Percentiles rank a stretch among this genome's conserved stretches.
Evolutionary conservation across 2,329 filamentous ascomycete genomes (phyloP).

Genomic region (Ploettnerulaceae sp.): DNA sequence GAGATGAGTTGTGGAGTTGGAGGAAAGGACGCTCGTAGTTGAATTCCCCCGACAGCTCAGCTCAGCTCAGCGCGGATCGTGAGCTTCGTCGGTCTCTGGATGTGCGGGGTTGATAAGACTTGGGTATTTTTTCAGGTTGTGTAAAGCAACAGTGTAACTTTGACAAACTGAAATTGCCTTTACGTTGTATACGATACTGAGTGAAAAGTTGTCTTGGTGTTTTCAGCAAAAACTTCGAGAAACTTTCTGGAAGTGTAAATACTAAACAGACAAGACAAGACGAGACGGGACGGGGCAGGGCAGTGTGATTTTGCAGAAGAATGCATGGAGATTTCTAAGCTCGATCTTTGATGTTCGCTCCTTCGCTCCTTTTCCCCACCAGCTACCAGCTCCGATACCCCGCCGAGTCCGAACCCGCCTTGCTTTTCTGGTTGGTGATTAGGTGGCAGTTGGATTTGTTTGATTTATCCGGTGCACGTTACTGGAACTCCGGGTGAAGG

Average conservation of each 20-base stretch:
- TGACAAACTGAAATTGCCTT: no score
- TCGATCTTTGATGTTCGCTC: not conserved
- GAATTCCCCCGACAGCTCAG: not conserved
- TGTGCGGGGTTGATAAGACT: not conserved
- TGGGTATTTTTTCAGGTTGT: not conserved
- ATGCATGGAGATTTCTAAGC: constrained; percentile 14
- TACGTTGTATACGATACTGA: no score
- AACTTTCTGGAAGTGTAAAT: no score
- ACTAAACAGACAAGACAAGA: no score
- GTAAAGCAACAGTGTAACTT: no score
- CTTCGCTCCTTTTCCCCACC: not conserved
- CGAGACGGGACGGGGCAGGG: no score
- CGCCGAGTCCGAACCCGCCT: not conserved
- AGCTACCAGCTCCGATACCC: not conserved
- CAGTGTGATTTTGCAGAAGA: no score
- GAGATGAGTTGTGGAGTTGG: not conserved
- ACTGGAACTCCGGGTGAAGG: not conserved
- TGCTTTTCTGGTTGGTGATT: not conserved
- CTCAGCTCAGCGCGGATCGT: no score
- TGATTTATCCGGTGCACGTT: constrained; percentile 15
- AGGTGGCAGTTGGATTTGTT: no score
- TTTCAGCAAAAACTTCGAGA: no score
- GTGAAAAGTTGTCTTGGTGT: no score
- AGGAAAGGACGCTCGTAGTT: not conserved
- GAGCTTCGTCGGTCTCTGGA: not conserved